Conservation (phyloP, 2,329 filamentous ascomycete species). For the Metarhizium album region DNA sequence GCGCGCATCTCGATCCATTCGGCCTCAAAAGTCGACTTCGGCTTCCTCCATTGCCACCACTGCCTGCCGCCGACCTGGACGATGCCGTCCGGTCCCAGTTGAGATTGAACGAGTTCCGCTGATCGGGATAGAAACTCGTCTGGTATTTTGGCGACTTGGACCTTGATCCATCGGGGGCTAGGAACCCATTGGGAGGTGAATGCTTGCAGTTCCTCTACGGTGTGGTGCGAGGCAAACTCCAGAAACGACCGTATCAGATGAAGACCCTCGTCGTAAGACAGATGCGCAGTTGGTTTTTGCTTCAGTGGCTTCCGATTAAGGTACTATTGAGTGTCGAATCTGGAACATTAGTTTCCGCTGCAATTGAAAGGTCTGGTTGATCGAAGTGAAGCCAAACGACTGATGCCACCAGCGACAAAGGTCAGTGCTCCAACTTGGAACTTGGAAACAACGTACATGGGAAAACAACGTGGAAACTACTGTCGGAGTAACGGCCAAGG, state of each 20-base stretch:
- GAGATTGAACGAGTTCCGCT: slow-evolving; percentile 54
- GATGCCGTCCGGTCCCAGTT: slow-evolving; percentile 70
- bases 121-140: slow-evolving; percentile 52
- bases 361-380: neutral
- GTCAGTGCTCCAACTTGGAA: neutral
- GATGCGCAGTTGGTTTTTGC: slow-evolving; percentile 76
- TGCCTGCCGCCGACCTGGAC: slow-evolving; percentile 66
- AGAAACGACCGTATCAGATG: slow-evolving; percentile 81
- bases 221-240: slow-evolving; percentile 73
- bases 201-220: slow-evolving; percentile 83
- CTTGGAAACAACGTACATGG: slow-evolving; percentile 62
- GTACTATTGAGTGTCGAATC: slow-evolving; percentile 44
- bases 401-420: neutral
- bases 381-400: neutral
- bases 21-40: slow-evolving; percentile 55
- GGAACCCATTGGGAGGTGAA: slow-evolving; percentile 92
- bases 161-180: slow-evolving; percentile 76
- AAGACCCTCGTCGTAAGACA: slow-evolving; percentile 90
- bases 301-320: slow-evolving; percentile 65
- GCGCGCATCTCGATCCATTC: slow-evolving; percentile 96
- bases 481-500: slow-evolving; percentile 75
- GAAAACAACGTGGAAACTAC: slow-evolving; percentile 78
- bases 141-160: slow-evolving; percentile 57
- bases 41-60: slow-evolving; percentile 84
- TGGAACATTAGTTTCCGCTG: neutral